phyloP scores from a whole-genome alignment of 306 rosid species.

The Cicer chorassanicum region DNA sequence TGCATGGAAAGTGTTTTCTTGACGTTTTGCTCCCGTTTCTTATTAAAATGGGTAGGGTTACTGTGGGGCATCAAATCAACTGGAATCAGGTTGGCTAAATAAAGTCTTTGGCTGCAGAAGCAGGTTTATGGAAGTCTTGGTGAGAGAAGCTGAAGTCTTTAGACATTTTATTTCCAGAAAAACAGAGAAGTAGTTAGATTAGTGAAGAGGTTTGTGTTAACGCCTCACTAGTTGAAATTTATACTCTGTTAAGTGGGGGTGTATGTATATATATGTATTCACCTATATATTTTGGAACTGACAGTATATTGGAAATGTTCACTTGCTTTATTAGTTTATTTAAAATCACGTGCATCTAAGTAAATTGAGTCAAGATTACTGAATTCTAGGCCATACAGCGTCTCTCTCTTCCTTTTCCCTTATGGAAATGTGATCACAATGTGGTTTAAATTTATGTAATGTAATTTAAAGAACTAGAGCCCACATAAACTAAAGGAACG shows the following conservation, averaged over 20 bases:
- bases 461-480: no score
- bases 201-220: conserved; percentile 6
- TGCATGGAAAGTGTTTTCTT: conserved; percentile 30
- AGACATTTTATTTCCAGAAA: not conserved
- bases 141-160: conserved; percentile 5
- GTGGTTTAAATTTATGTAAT: no score
- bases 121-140: not conserved
- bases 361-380: no score
- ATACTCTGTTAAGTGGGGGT: not conserved
- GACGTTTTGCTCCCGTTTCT: conserved; percentile 17
- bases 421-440: no score
- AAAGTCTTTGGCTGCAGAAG: conserved; percentile 8
- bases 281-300: not conserved
- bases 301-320: no score
- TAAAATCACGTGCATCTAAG: no score
- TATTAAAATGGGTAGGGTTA: conserved; percentile 31
- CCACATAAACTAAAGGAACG: no score
- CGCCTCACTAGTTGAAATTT: not conserved
- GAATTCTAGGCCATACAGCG: no score
- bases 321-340: no score
- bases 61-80: conserved; percentile 10
- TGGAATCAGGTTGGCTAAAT: conserved; percentile 21
- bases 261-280: conserved; percentile 3
- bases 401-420: no score
- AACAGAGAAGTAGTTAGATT: not conserved